These are phyloP conservation scores for Entamoeba invadens DNA, from an alignment of 208 protist genomes.

Conservation along the genomic window DNA sequence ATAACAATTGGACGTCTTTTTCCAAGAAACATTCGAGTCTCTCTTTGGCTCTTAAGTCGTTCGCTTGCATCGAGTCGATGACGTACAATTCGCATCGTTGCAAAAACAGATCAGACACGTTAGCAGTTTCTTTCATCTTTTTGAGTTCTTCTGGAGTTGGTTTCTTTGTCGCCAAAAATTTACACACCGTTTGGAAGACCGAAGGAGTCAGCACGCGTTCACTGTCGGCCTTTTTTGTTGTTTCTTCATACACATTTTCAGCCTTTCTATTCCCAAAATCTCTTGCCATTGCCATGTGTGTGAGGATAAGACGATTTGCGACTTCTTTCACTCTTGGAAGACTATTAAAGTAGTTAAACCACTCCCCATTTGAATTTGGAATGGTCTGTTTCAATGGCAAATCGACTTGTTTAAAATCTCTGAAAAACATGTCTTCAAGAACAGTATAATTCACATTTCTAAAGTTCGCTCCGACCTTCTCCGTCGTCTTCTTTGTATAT, in stretches of 20 bases:
- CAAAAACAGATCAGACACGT: neutral
- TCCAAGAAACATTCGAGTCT: neutral
- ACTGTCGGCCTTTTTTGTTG: neutral
- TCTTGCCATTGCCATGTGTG: neutral
- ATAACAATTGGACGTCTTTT: neutral
- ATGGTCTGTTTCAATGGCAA: neutral
- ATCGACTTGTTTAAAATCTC: neutral
- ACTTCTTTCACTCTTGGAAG: neutral
- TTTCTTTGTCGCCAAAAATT: neutral
- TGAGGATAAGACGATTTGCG: neutral
- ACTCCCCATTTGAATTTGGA: neutral
- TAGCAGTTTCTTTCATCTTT: neutral
- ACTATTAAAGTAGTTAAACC: neutral
- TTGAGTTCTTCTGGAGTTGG: neutral
- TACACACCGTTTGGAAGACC: neutral
- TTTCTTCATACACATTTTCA: neutral
- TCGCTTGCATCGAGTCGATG: neutral
- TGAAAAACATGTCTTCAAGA: neutral
- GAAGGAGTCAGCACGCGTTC: neutral
- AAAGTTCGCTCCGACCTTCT: neutral
- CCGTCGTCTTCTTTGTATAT: neutral
- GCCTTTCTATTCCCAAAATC: no score
- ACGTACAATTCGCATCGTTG: neutral
- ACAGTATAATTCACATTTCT: neutral
- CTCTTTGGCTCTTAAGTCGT: neutral